Evolutionary conservation across 1,284 basidiomycete species (phyloP).

Genomic region (Irpex lacteus): DNA sequence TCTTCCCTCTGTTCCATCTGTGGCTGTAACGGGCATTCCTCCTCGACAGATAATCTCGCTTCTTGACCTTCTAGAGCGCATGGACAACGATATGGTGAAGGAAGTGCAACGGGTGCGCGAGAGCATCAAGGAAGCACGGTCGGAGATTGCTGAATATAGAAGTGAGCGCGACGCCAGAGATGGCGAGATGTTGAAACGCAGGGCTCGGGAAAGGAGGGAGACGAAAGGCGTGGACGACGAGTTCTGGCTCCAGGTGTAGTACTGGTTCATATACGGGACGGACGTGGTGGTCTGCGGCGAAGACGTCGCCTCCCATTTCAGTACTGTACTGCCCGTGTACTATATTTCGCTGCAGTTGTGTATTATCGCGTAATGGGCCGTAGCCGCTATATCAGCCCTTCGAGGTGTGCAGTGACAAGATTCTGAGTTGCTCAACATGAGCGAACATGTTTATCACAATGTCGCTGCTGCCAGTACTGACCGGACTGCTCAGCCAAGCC

Average conservation of each 20-base stretch:
- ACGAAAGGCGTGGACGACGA: constrained; percentile 29
- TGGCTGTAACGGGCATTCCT: constrained; percentile 16
- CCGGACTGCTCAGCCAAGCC: not conserved
- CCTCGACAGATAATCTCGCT: constrained; percentile 31
- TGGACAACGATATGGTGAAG: constrained; percentile 35
- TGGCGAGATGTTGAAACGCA: constrained; percentile 17
- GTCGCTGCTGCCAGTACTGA: not conserved
- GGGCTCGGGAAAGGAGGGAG: constrained; percentile 24
- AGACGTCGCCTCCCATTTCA: not conserved
- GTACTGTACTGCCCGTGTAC: not conserved
- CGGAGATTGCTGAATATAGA: constrained; percentile 28
- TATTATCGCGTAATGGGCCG: not conserved
- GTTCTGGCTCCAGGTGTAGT: constrained; percentile 28
- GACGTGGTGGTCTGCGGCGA: not conserved
- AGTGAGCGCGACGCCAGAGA: constrained; percentile 25
- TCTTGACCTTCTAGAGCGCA: constrained; percentile 34
- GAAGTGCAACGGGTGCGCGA: constrained; percentile 38
- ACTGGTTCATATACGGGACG: not conserved
- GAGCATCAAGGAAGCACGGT: constrained; percentile 35
- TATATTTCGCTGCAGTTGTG: not conserved
- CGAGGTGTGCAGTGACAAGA: too few species aligned
- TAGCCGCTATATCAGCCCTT: not conserved
- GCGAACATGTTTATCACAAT: too few species aligned
- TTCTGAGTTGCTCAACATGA: too few species aligned
- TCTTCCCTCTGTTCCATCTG: constrained; percentile 12